A percentile compares a stretch with the other conserved stretches of the same genome.
These are phyloP conservation scores for Phytophthora lateralis DNA, from an alignment of 352 stramenopile genomes.

Conservation along the genomic window DNA sequence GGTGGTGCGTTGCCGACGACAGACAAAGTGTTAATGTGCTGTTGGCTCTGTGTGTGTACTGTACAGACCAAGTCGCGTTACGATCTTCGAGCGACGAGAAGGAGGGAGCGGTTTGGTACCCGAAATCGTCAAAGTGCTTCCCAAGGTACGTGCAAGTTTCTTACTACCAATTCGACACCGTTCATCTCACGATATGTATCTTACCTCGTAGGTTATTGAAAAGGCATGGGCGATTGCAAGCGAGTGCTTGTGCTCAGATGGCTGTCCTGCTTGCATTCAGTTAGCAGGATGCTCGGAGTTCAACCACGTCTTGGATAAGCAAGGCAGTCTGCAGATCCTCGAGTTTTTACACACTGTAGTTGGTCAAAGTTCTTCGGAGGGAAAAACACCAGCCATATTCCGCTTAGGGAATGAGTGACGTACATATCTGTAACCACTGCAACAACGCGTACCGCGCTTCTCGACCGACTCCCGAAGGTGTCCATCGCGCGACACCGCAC, in stretches of 20 bases:
- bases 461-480: no score
- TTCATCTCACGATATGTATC: background rate
- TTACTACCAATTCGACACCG: background rate
- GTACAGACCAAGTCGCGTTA: slow-evolving; percentile 76
- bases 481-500: no score
- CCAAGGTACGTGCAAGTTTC: slow-evolving; percentile 40
- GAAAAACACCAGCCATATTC: background rate
- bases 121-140: slow-evolving; percentile 70
- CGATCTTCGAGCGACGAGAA: slow-evolving; percentile 89
- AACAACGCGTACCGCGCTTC: no score
- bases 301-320: slow-evolving; percentile 91
- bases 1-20: background rate
- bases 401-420: background rate
- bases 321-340: slow-evolving; percentile 72
- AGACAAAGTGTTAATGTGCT: slow-evolving; percentile 1
- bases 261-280: slow-evolving; percentile 91
- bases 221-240: slow-evolving; percentile 71
- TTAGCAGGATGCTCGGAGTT: slow-evolving; percentile 86
- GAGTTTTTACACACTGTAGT: slow-evolving; percentile 43
- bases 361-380: background rate
- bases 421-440: no score
- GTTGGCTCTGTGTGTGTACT: slow-evolving; percentile 7
- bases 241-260: slow-evolving; percentile 76
- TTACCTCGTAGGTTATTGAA: slow-evolving; percentile 35
- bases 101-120: slow-evolving; percentile 88